phyloP scores from a whole-genome alignment of 208 protist genomes.

The Wallacemonas sp. region DNA sequence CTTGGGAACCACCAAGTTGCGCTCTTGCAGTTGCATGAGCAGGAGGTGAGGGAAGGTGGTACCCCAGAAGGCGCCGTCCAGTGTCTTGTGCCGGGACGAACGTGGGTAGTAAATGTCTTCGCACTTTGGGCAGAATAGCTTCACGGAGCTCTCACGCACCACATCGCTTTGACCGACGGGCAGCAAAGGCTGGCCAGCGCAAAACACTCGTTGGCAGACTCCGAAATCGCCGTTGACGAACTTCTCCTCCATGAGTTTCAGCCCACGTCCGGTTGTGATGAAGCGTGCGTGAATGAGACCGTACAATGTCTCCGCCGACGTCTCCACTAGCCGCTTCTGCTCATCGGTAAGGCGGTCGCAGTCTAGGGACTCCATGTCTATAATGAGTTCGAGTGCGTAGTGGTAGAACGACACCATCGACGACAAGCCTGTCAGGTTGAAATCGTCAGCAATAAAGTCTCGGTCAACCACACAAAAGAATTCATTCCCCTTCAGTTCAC shows the following conservation, averaged over 20 bases:
- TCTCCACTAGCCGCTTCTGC: conserved; percentile 95
- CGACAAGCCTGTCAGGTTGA: conserved; percentile 97
- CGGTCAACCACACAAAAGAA: conserved; percentile 98
- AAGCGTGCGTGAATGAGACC: conserved; percentile 99
- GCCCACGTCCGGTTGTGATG: conserved; percentile 95
- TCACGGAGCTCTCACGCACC: conserved; percentile 91
- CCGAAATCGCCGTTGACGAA: conserved; percentile 95
- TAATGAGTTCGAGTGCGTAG: conserved; percentile 97
- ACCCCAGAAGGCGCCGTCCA: conserved; percentile 98
- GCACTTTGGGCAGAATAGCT: conserved; percentile 97
- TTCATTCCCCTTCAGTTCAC: conserved; percentile 97
- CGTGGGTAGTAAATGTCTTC: conserved; percentile 97
- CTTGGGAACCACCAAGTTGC: conserved; percentile 34
- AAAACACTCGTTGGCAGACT: conserved; percentile 95
- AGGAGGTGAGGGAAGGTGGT: conserved; percentile 97
- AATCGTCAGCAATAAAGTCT: conserved; percentile 97
- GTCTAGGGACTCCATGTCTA: conserved; percentile 93
- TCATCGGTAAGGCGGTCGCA: conserved; percentile 94
- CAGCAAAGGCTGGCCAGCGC: conserved; percentile 94
- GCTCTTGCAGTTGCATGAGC: conserved; percentile 77
- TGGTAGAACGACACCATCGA: conserved; percentile 97
- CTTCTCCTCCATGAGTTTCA: conserved; percentile 97
- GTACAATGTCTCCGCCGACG: conserved; percentile 97
- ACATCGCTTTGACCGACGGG: conserved; percentile 96
- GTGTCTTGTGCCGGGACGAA: conserved; percentile 89